Conservation (phyloP, 495 filamentous ascomycete genomes). For the Trichoderma erinaceum region DNA sequence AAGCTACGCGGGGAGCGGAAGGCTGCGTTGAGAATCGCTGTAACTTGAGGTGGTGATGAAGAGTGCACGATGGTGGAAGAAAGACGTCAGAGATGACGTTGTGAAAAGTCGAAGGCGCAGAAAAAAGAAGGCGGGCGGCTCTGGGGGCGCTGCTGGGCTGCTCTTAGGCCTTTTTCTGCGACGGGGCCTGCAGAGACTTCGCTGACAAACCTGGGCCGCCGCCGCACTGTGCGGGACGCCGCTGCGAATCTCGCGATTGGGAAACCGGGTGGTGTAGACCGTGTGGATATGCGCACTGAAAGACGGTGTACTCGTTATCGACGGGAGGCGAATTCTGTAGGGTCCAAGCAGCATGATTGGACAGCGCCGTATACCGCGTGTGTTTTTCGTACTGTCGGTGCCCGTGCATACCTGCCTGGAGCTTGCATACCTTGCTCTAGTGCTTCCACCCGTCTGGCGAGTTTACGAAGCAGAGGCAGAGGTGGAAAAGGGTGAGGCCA, state of each 20-base stretch:
- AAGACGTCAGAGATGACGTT: slow-evolving; percentile 19
- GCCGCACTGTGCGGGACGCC: slow-evolving; percentile 14
- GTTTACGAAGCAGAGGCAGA: neutral
- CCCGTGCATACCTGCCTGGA: neutral
- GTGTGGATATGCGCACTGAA: neutral
- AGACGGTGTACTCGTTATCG: neutral
- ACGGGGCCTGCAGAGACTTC: slow-evolving; percentile 12
- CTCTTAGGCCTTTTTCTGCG: neutral
- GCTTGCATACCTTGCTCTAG: neutral
- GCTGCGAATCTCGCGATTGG: slow-evolving; percentile 10
- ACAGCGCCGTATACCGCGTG: neutral
- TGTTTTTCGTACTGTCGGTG: slow-evolving; percentile 4
- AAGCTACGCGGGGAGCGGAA: neutral
- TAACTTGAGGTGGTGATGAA: slow-evolving; percentile 8
- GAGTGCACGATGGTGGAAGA: slow-evolving; percentile 13
- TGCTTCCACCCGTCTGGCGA: too few species aligned
- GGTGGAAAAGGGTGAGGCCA: neutral
- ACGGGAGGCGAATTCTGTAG: neutral
- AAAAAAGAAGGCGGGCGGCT: slow-evolving; percentile 17
- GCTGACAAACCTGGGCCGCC: slow-evolving; percentile 8
- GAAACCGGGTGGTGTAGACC: neutral
- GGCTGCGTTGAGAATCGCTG: slow-evolving; percentile 7
- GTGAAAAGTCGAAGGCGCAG: slow-evolving; percentile 15
- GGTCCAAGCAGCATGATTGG: neutral
- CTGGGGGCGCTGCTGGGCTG: slow-evolving; percentile 9